Conservation (phyloP, 2,329 filamentous ascomycete genomes). For the Colletotrichum sp. region DNA sequence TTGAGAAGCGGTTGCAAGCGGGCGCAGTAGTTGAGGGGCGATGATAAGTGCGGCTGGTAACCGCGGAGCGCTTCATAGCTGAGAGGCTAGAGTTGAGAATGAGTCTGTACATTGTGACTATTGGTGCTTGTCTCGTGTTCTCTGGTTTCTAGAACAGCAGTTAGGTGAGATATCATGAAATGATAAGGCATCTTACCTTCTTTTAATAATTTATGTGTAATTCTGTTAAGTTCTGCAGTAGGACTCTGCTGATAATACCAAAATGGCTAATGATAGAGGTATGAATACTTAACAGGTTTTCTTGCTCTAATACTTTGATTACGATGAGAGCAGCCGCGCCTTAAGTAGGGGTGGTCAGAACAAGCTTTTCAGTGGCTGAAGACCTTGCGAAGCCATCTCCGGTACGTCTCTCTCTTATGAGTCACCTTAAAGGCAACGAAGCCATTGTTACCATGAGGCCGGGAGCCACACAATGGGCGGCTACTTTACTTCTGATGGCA, state of each 20-base stretch:
- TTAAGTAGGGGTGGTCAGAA: neutral
- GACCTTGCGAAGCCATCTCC: neutral
- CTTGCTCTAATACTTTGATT: no score
- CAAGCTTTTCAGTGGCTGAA: neutral
- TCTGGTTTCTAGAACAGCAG: rapidly evolving
- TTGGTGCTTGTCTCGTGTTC: rapidly evolving
- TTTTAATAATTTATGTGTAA: neutral
- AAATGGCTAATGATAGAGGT: neutral
- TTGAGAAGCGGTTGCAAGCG: neutral
- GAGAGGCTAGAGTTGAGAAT: neutral
- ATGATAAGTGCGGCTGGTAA: neutral
- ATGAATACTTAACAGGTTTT: rapidly evolving
- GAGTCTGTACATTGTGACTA: neutral
- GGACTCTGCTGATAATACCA: neutral
- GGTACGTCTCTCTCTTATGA: rapidly evolving
- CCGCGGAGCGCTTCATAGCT: neutral
- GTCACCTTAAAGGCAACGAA: neutral
- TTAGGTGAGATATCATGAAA: rapidly evolving
- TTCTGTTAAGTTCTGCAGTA: neutral
- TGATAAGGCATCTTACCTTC: neutral
- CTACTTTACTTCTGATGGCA: no score
- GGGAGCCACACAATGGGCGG: rapidly evolving
- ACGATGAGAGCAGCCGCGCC: neutral
- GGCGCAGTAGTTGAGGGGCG: rapidly evolving
- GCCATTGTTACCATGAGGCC: rapidly evolving